phyloP scores from a whole-genome alignment of 2,329 filamentous ascomycete species.

The Hypocrella siamensis region DNA sequence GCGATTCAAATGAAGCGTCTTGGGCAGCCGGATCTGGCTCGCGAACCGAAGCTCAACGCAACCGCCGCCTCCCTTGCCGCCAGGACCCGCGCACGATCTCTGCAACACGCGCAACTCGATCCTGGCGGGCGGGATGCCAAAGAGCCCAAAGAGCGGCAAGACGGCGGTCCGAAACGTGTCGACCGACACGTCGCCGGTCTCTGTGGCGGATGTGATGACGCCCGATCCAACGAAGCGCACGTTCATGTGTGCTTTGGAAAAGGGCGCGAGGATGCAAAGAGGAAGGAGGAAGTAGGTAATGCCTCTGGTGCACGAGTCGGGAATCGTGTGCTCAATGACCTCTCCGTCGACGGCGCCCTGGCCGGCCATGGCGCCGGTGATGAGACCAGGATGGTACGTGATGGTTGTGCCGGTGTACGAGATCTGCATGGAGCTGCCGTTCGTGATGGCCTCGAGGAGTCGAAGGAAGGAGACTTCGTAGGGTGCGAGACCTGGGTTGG shows the following conservation, averaged over 20 bases:
- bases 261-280: conserved; percentile 79
- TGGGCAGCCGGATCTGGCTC: conserved; percentile 82
- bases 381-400: conserved; percentile 80
- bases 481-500: conserved; percentile 73
- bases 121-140: conserved; percentile 65
- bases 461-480: conserved; percentile 94
- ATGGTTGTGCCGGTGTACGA: conserved; percentile 91
- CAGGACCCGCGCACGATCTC: conserved; percentile 61
- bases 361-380: conserved; percentile 69
- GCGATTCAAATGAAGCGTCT: conserved; percentile 77
- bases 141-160: conserved; percentile 75
- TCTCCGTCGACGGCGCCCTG: conserved; percentile 55
- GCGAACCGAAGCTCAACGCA: conserved; percentile 89
- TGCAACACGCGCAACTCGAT: conserved; percentile 75
- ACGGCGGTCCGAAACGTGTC: conserved; percentile 90
- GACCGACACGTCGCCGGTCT: conserved; percentile 72
- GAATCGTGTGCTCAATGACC: conserved; percentile 67
- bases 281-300: conserved; percentile 86
- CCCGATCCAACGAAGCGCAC: conserved; percentile 80
- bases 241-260: conserved; percentile 82
- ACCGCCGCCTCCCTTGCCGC: conserved; percentile 69
- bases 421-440: conserved; percentile 88
- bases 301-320: conserved; percentile 61
- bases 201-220: conserved; percentile 78
- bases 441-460: conserved; percentile 85